Base-by-base conservation (phyloP, 495 filamentous ascomycete genomes). In the Chaetomium tenue region DNA sequence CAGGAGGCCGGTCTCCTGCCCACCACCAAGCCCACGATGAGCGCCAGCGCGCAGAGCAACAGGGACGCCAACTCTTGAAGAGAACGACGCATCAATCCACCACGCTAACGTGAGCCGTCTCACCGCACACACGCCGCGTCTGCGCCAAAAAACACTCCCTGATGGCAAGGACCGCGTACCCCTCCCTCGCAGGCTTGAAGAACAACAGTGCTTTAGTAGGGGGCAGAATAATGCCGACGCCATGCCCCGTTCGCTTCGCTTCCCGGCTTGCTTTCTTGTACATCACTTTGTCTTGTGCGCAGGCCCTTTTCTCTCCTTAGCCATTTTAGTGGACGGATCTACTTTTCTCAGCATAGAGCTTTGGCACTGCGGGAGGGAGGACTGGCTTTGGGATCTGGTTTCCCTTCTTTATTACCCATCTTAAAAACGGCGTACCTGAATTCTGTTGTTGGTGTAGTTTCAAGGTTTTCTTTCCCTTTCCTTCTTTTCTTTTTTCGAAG, bases 41-140 rank as follows among this genome's bases (percentile, higher is more conserved):
- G 92, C 75, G 92, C 93, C 26, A 97, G 92, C 80, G 89, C 88
- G 66, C 89, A 91, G 76, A 97, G 93, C 79, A 93, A 89, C 84
- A 84, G 91, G 68, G 93, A 98, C 75, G 90, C 78, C 48, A 83
- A 82, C 72, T 80, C 80, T 63, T 82, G 52, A 75, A 64, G 15
- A 47, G 26, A 37, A 59, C 51, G 23, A 46, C 25, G 58, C 22
- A 23, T 59, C 55, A 44, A 22, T 55, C 53, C n/a, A 67, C 20
- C 44, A 52, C 46, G 61, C 54, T 60, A 40, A 50, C 16, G 11
- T n/a, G 23, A 53, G 53, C 23, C 37, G 13, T 57, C 47, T 53
- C 22, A 47, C 60, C 54, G 60, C 63, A 47, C 62, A 53, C 25
- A 28, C 33, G 44, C 48, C 22, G 48, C 57, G 48, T 30, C 64